Conservation (phyloP, 176 grass and related monocot genomes). For the Avena sativa region DNA sequence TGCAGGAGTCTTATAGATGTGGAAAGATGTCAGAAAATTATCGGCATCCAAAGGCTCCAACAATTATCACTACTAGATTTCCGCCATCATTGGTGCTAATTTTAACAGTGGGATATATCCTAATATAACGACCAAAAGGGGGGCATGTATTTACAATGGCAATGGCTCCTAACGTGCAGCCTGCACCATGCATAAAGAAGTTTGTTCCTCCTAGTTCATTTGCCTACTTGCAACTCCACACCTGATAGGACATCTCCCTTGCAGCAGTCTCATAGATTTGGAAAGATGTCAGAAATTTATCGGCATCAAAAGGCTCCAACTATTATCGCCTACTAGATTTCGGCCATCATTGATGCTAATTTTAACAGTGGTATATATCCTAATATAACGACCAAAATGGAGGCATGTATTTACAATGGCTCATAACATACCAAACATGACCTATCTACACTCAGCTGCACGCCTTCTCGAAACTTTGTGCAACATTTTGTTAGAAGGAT, state of each 20-base stretch:
- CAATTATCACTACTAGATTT: neutral
- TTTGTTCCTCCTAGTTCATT: conserved; percentile 24
- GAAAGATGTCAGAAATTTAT: neutral
- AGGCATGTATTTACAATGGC: neutral
- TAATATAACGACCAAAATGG: neutral
- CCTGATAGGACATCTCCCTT: neutral
- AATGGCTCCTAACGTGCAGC: neutral
- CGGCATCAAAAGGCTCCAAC: neutral
- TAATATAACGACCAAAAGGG: neutral
- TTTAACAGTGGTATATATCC: neutral
- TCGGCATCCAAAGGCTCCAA: neutral
- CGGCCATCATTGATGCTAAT: neutral
- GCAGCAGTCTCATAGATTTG: too few relatives aligned
- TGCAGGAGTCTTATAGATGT: too few relatives aligned
- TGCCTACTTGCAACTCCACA: neutral
- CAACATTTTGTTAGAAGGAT: neutral
- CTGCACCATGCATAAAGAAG: neutral
- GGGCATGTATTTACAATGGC: neutral
- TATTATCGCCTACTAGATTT: neutral
- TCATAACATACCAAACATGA: neutral
- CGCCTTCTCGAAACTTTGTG: neutral
- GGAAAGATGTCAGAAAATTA: neutral
- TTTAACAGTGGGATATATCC: neutral
- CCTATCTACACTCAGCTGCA: neutral
- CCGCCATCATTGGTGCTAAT: neutral